Evolutionary conservation across 2,329 filamentous ascomycete genomes (phyloP).

Genomic region (Xylariomycetidae sp.): DNA sequence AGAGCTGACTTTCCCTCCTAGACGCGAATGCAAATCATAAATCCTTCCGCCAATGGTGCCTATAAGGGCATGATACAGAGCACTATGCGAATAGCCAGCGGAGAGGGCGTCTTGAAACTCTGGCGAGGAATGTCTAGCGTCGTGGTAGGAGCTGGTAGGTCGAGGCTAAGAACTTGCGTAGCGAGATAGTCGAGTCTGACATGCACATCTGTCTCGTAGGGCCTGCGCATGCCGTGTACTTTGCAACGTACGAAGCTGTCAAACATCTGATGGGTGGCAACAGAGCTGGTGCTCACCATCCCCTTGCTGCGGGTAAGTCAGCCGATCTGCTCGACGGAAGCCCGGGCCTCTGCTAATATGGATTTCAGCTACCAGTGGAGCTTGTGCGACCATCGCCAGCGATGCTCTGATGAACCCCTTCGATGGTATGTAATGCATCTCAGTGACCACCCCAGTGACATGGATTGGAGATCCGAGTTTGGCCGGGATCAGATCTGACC

Average conservation of each 20-base stretch:
- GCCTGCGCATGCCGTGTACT: conserved; percentile 95
- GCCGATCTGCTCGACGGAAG: no score
- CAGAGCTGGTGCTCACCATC: conserved; percentile 80
- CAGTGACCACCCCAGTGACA: no score
- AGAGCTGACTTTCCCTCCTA: conserved; percentile 34
- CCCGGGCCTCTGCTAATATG: conserved; percentile 6
- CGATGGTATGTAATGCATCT: conserved; percentile 80
- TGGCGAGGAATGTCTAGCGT: conserved; percentile 98
- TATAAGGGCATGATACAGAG: conserved; percentile 91
- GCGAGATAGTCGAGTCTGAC: conserved; percentile 2
- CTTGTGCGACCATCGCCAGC: conserved; percentile 91
- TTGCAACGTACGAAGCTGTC: conserved; percentile 94
- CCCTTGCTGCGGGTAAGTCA: conserved; percentile 77
- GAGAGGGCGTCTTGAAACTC: conserved; percentile 84
- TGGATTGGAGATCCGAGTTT: no score
- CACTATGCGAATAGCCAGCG: conserved; percentile 84
- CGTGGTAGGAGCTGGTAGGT: conserved; percentile 84
- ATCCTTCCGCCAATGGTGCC: conserved; percentile 72
- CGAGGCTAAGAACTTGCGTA: neutral
- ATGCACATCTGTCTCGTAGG: conserved; percentile 45
- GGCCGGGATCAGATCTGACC: no score
- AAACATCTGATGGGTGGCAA: conserved; percentile 97
- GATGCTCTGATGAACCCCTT: conserved; percentile 99
- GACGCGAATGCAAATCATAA: conserved; percentile 98
- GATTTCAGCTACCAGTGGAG: conserved; percentile 75